A percentile compares a stretch with the other conserved stretches of the same genome.
Conservation (phyloP, 2,329 filamentous ascomycete genomes). For the Fusarium foetens region DNA sequence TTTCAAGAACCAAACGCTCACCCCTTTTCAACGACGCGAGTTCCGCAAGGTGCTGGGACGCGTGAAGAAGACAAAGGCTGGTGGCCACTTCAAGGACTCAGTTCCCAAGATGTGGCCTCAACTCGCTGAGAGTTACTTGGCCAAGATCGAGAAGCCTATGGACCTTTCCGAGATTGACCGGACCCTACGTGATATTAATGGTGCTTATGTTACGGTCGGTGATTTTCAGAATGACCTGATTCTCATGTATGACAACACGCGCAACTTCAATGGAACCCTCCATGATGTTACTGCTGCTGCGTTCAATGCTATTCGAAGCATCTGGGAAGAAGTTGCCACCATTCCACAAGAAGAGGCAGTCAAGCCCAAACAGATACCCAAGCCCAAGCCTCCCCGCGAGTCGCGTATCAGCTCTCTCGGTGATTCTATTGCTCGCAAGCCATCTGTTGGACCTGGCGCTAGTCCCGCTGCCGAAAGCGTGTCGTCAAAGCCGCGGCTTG, state of each 20-base stretch:
- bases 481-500: conserved; percentile 31
- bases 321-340: conserved; percentile 59
- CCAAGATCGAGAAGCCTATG: conserved; percentile 79
- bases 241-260: conserved; percentile 81
- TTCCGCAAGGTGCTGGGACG: conserved; percentile 74
- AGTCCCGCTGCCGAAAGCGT: conserved; percentile 44
- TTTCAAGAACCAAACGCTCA: conserved; percentile 62
- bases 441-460: conserved; percentile 45
- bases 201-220: conserved; percentile 72
- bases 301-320: conserved; percentile 64
- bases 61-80: conserved; percentile 87
- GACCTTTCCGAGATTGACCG: conserved; percentile 86
- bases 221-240: conserved; percentile 79
- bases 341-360: conserved; percentile 64
- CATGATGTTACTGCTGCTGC: conserved; percentile 76
- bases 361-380: conserved; percentile 63
- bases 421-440: conserved; percentile 44
- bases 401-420: conserved; percentile 43
- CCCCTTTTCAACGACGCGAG: conserved; percentile 68
- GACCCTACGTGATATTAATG: conserved; percentile 74
- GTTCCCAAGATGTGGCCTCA: conserved; percentile 80
- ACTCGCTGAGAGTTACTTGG: conserved; percentile 78
- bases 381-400: conserved; percentile 52
- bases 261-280: conserved; percentile 81
- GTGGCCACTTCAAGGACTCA: conserved; percentile 78